Base-by-base conservation (phyloP, 2,329 filamentous ascomycete genomes). In the Neofusicoccum parvum region DNA sequence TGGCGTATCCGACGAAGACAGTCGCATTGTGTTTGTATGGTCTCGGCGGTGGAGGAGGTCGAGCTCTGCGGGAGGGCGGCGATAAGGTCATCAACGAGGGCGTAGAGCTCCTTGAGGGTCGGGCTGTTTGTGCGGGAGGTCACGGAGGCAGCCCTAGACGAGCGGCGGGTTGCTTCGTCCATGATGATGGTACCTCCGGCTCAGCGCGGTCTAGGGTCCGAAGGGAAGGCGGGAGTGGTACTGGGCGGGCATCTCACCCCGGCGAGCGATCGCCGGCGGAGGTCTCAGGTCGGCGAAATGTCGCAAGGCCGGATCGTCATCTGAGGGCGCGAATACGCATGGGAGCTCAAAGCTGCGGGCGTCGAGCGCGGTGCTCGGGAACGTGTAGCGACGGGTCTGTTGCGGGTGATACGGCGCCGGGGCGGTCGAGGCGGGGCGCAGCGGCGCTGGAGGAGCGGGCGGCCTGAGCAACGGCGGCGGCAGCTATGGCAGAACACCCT, bases 1-100 rank as follows among this genome's bases (percentile, higher is more conserved):
- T 92, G 90, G 72, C 88, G 87, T 67, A 94, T 85, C 60, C 87
- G 84, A 69, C 87, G 86, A 65, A 91, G 81, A 62, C 83, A 81
- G 69, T 87, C 84, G 68, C 77, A 78, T 71, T 78, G 76, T 66
- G 56, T 58, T 68, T 78, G 77, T 62, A 79, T 74, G 54, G 72
- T 66, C 3, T 73, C 66, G 62, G 73, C 54, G 64, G 74, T 73
- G 41, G 74, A 72, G 49, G 72, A 71, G 23, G 9, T 70, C 68
- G 20, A 69, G 56, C 37, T 75, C 72, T 67, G 74, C 69, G 64
- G 64, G 27, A 51, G 64, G 66, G 76, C 72, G n/a, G 65, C 70
- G 51, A 70, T 70, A 66, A 79, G 73, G 62, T 75, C 73, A 53
- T 77, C 74, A 58, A 74, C 71, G 49, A 79, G 76, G 65, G 70